phyloP scores from a whole-genome alignment of 2,329 filamentous ascomycete species.

The Pyrenochaeta sp. region DNA sequence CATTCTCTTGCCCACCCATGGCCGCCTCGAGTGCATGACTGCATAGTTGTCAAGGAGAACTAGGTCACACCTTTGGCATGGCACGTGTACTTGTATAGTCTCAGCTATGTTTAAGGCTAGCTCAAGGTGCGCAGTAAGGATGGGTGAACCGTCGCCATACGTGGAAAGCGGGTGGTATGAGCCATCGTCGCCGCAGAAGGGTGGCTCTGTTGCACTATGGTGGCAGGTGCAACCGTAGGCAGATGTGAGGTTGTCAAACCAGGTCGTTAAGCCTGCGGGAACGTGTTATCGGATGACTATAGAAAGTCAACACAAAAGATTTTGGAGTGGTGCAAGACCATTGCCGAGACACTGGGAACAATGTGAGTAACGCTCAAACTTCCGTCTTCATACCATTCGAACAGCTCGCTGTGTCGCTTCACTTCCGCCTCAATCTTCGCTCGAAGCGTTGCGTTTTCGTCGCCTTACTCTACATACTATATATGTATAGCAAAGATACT shows the following conservation, averaged over 20 bases:
- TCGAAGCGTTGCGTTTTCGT: constrained; percentile 12
- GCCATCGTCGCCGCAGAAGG: constrained; percentile 16
- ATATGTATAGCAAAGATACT: constrained; percentile 16
- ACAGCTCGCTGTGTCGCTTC: constrained; percentile 16
- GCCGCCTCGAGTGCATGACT: constrained; percentile 21
- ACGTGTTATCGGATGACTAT: constrained; percentile 20
- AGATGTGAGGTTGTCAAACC: constrained; percentile 20
- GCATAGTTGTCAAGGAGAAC: constrained; percentile 24
- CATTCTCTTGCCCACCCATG: constrained; percentile 17
- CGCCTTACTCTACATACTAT: constrained; percentile 7
- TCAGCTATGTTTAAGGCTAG: constrained; percentile 15
- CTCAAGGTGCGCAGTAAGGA: constrained; percentile 18
- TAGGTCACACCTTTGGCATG: constrained; percentile 19
- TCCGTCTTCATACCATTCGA: constrained; percentile 20
- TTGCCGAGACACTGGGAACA: constrained; percentile 12
- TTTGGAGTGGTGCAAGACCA: neutral
- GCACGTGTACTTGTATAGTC: constrained; percentile 14
- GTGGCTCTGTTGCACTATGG: constrained; percentile 13
- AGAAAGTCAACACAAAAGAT: neutral
- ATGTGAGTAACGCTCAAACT: constrained; percentile 21
- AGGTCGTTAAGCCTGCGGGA: constrained; percentile 7
- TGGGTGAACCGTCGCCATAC: constrained; percentile 21
- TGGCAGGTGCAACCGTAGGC: constrained; percentile 16
- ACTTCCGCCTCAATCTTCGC: constrained; percentile 18
- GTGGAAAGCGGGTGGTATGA: constrained; percentile 18